phyloP scores from a whole-genome alignment of 148 eudicot genomes.

The Chenopodium album region DNA sequence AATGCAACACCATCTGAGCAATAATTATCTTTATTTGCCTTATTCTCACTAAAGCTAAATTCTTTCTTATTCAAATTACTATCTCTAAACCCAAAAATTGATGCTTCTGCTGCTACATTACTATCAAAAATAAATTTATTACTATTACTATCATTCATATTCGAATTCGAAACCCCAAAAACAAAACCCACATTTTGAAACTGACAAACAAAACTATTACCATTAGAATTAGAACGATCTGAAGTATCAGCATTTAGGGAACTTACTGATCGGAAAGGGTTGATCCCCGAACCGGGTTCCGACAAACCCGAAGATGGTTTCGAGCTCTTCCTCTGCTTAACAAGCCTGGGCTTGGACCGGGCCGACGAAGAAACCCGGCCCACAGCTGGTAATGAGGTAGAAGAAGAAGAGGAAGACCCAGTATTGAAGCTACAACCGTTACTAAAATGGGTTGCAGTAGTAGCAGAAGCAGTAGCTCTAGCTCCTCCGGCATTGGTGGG shows the following conservation, averaged over 20 bases:
- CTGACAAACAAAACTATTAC: slow-evolving; percentile 4
- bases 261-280: slow-evolving; percentile 31
- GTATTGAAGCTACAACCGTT: slow-evolving; percentile 27
- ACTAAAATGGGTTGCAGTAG: background rate
- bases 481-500: background rate
- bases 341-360: slow-evolving; percentile 53
- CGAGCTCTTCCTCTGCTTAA: slow-evolving; percentile 44
- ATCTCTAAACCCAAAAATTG: slow-evolving; percentile 14
- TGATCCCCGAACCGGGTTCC: slow-evolving; percentile 14
- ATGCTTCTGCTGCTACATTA: background rate
- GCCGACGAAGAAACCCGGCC: slow-evolving; percentile 13
- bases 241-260: slow-evolving; percentile 9
- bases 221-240: background rate
- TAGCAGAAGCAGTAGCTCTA: too few relatives aligned
- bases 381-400: slow-evolving; percentile 5
- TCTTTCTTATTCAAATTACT: slow-evolving; percentile 12
- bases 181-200: slow-evolving; percentile 32
- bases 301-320: slow-evolving; percentile 24
- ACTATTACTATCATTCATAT: slow-evolving; percentile 2
- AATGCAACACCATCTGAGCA: slow-evolving; percentile 4
- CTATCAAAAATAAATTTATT: background rate
- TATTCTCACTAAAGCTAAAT: slow-evolving; percentile 13
- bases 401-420: slow-evolving; percentile 16
- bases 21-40: background rate
- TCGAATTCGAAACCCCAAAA: slow-evolving; percentile 35